phyloP scores from a whole-genome alignment of 2,329 filamentous ascomycete genomes.

The Fusarium pseudoanthophilum region DNA sequence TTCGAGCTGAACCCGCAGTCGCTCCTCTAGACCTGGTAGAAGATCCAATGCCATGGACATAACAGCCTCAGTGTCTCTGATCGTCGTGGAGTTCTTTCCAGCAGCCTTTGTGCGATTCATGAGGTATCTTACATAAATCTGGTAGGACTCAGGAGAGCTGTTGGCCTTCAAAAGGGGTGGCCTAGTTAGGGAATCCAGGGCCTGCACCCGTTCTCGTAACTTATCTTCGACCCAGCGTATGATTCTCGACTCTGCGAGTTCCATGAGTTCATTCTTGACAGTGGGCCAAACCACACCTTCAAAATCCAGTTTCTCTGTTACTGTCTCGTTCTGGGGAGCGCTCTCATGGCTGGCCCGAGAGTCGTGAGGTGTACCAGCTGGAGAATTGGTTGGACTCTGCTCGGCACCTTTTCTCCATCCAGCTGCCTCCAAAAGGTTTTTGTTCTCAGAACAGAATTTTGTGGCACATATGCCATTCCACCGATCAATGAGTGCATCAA shows the following conservation, averaged over 20 bases:
- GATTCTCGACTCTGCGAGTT: background rate
- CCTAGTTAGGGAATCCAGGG: background rate
- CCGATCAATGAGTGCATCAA: fast-evolving
- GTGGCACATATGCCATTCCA: fast-evolving
- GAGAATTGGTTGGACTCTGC: background rate
- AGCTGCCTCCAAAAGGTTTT: background rate
- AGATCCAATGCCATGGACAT: constrained; percentile 6
- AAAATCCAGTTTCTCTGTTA: background rate
- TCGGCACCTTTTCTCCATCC: background rate
- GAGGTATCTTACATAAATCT: background rate
- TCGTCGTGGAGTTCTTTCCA: fast-evolving
- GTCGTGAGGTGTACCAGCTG: too few relatives aligned
- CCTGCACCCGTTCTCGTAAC: fast-evolving
- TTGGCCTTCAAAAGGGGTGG: background rate
- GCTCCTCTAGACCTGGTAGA: background rate
- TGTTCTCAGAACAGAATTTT: background rate
- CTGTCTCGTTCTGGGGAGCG: fast-evolving
- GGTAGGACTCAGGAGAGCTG: background rate
- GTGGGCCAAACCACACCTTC: background rate
- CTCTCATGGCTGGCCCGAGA: background rate
- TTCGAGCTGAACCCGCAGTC: background rate
- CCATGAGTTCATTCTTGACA: background rate
- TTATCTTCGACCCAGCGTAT: background rate
- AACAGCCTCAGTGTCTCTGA: background rate
- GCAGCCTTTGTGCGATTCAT: background rate